Evolutionary conservation across 306 rosid genomes (phyloP).

Genomic region (Albizia julibrissin): DNA sequence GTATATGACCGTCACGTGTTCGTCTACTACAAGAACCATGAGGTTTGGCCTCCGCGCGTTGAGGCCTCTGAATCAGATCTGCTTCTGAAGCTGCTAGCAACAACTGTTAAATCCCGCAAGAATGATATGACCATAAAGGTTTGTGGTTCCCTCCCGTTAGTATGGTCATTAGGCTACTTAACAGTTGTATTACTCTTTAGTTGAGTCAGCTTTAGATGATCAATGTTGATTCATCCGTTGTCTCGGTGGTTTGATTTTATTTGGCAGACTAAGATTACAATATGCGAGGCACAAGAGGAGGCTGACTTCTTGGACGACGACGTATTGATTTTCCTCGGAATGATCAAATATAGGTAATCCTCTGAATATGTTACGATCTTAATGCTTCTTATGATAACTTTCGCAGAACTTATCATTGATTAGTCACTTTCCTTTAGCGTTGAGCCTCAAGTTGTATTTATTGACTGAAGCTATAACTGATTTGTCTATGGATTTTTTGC

Average conservation of each 20-base stretch:
- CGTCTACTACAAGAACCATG: constrained; percentile 76
- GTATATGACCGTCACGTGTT: constrained; percentile 87
- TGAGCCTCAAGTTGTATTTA: not conserved
- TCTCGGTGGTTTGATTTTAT: constrained; percentile 12
- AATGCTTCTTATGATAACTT: not conserved
- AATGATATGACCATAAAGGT: constrained; percentile 60
- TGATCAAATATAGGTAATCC: constrained; percentile 73
- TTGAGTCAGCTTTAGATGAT: not conserved
- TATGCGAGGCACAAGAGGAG: constrained; percentile 71
- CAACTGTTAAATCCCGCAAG: constrained; percentile 61
- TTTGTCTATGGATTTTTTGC: not conserved
- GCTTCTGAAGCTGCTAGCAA: constrained; percentile 58
- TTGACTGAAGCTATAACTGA: constrained; percentile 3
- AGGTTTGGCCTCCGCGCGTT: constrained; percentile 67
- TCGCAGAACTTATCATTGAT: not conserved
- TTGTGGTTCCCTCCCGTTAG: not conserved
- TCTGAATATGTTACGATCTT: not conserved
- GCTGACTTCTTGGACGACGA: constrained; percentile 67
- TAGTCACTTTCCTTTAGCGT: no score
- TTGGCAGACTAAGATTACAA: constrained; percentile 70
- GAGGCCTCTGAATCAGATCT: constrained; percentile 76
- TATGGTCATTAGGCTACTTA: not conserved
- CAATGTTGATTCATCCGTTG: constrained; percentile 3
- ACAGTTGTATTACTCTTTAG: not conserved
- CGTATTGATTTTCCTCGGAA: constrained; percentile 79